Base-by-base conservation (phyloP, 345 rosid genomes). In the Excoecaria cochinchinensis region DNA sequence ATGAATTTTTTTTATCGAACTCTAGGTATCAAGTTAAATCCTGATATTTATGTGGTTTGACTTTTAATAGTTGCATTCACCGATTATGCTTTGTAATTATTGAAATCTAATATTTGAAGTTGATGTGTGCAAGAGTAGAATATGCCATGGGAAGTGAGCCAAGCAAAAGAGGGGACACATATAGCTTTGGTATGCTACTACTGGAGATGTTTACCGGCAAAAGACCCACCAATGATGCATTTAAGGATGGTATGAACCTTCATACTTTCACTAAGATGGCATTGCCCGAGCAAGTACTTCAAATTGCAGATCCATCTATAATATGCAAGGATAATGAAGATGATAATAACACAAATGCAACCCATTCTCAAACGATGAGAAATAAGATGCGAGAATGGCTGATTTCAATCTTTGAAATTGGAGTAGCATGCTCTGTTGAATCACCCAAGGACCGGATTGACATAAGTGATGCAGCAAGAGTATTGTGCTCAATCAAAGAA, bases 361-460 rank as follows among this genome's bases (percentile, higher is more conserved):
- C 31, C 31, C 2, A 31, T 31, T 31, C 31, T 31, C 31, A 31
- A 31, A 31, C 31, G 2, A 31, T 31, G 31, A 31, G 31, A 31
- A 31, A 31, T 31, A 31, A 31, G 31, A 31, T 31, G 31, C 31
- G 2, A 31, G 31, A 31, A 31, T 31, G 31, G 31, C 31, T 31
- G 31, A 31, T 31, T 31, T 31, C 31, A 31, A 31, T 31, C 31
- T 31, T 31, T 31, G 31, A 31, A 31, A 31, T 31, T 31, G 31
- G 31, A 31, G 1, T 31, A 31, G 65, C 58, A 40, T 83, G 86
- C 56, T 69, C 83, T 21, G 69, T 66, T 64, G 84, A 77, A 76
- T 63, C 63, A 52, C 73, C 81, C 0, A 17, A 8, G 21, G 48
- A 76, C 31, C 59, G 82, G 40, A 51, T 74, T 68, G 69, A 61